Percentiles rank a stretch among this genome's conserved stretches.
Conservation (phyloP, 1,139 yeast genomes). For the Pichia sp. region DNA sequence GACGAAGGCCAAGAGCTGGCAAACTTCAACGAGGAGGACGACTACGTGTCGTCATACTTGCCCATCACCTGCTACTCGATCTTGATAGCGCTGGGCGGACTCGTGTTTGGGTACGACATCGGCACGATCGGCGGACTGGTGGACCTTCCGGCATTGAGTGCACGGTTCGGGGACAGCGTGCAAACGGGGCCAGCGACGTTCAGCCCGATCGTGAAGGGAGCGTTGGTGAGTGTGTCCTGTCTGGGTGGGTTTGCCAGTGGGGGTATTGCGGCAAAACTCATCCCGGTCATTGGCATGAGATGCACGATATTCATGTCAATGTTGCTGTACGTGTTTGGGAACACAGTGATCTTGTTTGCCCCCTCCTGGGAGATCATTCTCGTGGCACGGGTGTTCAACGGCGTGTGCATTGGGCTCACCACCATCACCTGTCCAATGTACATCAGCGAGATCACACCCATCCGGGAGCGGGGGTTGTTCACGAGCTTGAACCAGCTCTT, state of each 20-base stretch:
- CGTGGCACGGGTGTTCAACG: constrained; percentile 55
- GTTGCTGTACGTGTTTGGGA: constrained; percentile 46
- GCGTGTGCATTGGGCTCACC: constrained; percentile 59
- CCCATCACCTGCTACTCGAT: constrained; percentile 23
- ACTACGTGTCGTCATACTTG: constrained; percentile 1
- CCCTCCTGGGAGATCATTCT: constrained; percentile 46
- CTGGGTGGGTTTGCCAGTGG: constrained; percentile 76
- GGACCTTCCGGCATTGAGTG: constrained; percentile 49
- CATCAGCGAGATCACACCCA: constrained; percentile 67
- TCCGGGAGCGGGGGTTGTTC: constrained; percentile 59
- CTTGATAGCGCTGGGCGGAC: constrained; percentile 59
- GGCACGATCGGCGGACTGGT: constrained; percentile 70
- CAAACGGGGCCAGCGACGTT: constrained; percentile 21
- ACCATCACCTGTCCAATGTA: constrained; percentile 65
- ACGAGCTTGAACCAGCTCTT: constrained; percentile 63
- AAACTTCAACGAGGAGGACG: neutral
- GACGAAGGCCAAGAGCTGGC: neutral
- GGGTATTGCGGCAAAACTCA: constrained; percentile 41
- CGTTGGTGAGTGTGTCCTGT: constrained; percentile 60
- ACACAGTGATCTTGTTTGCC: constrained; percentile 19
- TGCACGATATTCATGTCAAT: constrained; percentile 44
- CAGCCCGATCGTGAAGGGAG: constrained; percentile 46
- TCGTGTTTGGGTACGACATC: constrained; percentile 70
- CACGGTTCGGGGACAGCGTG: constrained; percentile 41
- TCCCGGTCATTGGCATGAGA: constrained; percentile 54